These are phyloP conservation scores for Lecanoromycetidae sp. DNA, from an alignment of 2,329 filamentous ascomycete species.

Conservation along the genomic window DNA sequence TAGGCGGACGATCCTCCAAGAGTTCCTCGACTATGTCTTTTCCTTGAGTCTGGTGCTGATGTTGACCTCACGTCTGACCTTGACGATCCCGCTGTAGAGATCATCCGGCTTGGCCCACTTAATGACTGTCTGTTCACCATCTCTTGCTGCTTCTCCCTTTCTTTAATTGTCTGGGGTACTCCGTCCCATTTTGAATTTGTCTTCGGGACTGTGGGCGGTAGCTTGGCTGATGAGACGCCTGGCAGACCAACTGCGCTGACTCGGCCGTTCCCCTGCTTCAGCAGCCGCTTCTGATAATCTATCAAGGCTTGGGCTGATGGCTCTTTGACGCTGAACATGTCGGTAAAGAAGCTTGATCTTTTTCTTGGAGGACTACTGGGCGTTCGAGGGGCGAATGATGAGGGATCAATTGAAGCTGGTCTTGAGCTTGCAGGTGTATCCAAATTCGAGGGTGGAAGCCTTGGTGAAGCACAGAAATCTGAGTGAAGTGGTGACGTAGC, in stretches of 20 bases:
- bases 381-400: background rate
- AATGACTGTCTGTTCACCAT: conserved; percentile 2
- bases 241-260: conserved; percentile 26
- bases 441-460: background rate
- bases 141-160: conserved; percentile 21
- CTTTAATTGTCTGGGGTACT: conserved; percentile 32
- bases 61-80: conserved; percentile 1
- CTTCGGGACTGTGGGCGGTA: conserved; percentile 38
- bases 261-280: conserved; percentile 26
- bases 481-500: conserved; percentile 6
- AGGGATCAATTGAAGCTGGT: background rate
- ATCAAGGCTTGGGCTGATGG: conserved; percentile 17
- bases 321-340: conserved; percentile 16
- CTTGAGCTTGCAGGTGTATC: background rate
- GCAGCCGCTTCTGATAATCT: conserved; percentile 15
- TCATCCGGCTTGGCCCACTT: background rate
- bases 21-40: conserved; percentile 4
- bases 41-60: background rate
- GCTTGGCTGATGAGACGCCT: conserved; percentile 32
- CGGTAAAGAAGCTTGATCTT: conserved; percentile 9
- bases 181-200: conserved; percentile 46
- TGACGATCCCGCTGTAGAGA: background rate
- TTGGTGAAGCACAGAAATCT: conserved; percentile 7
- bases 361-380: conserved; percentile 6
- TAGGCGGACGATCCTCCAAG: conserved; percentile 3